Evolutionary conservation across 805 yeast species (phyloP), one percentile per base, ranked within the genome.

Genomic region (Saccharomycopsis amapae): DNA sequence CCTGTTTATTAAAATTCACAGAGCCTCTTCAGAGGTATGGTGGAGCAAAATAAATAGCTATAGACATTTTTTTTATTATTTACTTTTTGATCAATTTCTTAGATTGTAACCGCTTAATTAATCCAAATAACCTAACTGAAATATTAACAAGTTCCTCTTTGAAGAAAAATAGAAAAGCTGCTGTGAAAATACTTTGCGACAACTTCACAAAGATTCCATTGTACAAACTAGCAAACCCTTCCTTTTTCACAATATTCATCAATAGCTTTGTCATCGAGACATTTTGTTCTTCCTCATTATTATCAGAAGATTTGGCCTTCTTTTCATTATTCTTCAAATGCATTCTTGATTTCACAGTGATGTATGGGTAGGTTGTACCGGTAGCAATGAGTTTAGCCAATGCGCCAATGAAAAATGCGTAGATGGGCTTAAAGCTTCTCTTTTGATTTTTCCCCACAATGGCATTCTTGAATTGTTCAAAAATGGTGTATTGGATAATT

Each of bases 321-420:
- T 34, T 38, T 10, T 32, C 20, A 31, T 55, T 56, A 22, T 49
- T 44, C 58, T 72, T 73, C 56, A 87, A 66, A 65, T 88, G 96
- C 84, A 86, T 79, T 60, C 96, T 81, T 4, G 95, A 71, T 65
- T 90, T 85, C 58, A 89, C 67, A 3, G 97, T 89, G 59, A 88
- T 81, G 63, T 87, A 86, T 3, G 97, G 97, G 62, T 89, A 89
- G 0, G 97, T 89, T 46, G 79, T 72, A 22, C 82, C 72, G 10
- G 96, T 89, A n/a, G 97, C 95, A 47, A 84, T 71, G 53, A 89
- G 71, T 65, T 89, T 89, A 22, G 96, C 94, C 36, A 89, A 61
- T 1, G 96, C 96, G 22, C 97, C 97, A 49, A 88, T 69, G 52
- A 84, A 64, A 58, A 89, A 85, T 3, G 95, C 95, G 64, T 87